A percentile compares a stretch with the other conserved stretches of the same genome.
These are phyloP conservation scores for Solanum sejunctum DNA, from an alignment of 257 asterid genomes.

Conservation along the genomic window DNA sequence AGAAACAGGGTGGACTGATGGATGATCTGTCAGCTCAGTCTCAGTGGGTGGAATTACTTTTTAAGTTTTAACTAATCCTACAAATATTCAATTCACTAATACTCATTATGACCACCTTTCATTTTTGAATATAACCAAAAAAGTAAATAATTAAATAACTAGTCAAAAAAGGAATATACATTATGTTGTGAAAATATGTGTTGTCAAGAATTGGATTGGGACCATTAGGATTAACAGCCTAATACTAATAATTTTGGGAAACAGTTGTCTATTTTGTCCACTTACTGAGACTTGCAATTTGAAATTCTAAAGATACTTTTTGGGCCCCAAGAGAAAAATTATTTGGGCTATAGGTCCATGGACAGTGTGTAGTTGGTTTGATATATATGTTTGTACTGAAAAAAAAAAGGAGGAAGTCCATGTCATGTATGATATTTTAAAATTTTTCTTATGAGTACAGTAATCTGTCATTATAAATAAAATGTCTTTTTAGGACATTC, in stretches of 20 bases:
- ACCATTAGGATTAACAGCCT: slow-evolving; percentile 37
- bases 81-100: background rate
- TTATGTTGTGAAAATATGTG: background rate
- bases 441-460: background rate
- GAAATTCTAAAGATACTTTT: background rate
- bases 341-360: background rate
- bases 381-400: background rate
- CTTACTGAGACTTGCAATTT: background rate
- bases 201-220: slow-evolving; percentile 21
- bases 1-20: slow-evolving; percentile 15
- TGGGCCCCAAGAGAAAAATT: background rate
- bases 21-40: slow-evolving; percentile 46
- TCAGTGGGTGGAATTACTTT: slow-evolving; percentile 22
- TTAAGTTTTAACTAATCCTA: slow-evolving; percentile 1
- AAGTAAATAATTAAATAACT: background rate
- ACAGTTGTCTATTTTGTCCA: slow-evolving; percentile 65
- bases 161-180: background rate
- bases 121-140: background rate
- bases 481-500: background rate
- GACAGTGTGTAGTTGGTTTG: background rate
- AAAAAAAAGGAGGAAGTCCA: background rate
- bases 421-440: background rate
- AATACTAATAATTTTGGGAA: slow-evolving; percentile 21
- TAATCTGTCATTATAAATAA: background rate
- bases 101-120: background rate